Evolutionary conservation across 1,139 yeast species (phyloP), one percentile per base, ranked within the genome.

Genomic region (Saccharomyces hybrid): DNA sequence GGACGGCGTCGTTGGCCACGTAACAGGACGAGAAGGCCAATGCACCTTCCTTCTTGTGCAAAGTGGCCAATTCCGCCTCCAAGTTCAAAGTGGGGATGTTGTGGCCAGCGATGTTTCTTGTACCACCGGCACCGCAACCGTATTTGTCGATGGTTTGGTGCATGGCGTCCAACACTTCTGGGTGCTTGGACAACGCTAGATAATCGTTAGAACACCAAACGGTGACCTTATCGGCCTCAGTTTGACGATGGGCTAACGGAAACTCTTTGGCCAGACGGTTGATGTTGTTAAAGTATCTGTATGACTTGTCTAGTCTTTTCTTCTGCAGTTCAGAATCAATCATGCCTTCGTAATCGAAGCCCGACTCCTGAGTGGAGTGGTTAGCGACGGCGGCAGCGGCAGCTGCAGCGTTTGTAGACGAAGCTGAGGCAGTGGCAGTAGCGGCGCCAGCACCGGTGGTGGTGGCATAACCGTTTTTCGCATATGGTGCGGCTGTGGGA

Each of bases 51-150:
- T 91, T 95, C 71, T 88, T 87, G 75, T 93, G 99, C 66, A 93
- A 80, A 47, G 89, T 84, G 14, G 99, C 98, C 53, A 90, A 70
- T 64, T 89, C 91, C 20, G 86, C 77, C 73, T 93, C 99, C 68
- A 93, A 80, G 62, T 78, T 80, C 68, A 93, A 82, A 26, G 98
- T 96, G 66, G 88, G 95, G 57, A 76, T 73, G 73, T 93, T 95
- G 73, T 95, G 99, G 56, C 99, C 99, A 1, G 99, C 99, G 69
- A 93, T 93, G 74, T 93, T 93, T 69, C 99, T 82, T 53, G 99
- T 93, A 63, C 99, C 99, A 66, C 99, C 99, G n/a, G 99, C 96
- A 64, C 99, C 99, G 13, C 96, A 86, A 63, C 99, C 99, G 70
- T 93, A 93, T 75, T 82, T 84, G 66, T 86, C 88, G 71, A 93